A percentile compares a stretch with the other conserved stretches of the same genome.
Conservation (phyloP, 768 basidiomycete genomes). For the Pluteus cervinus region DNA sequence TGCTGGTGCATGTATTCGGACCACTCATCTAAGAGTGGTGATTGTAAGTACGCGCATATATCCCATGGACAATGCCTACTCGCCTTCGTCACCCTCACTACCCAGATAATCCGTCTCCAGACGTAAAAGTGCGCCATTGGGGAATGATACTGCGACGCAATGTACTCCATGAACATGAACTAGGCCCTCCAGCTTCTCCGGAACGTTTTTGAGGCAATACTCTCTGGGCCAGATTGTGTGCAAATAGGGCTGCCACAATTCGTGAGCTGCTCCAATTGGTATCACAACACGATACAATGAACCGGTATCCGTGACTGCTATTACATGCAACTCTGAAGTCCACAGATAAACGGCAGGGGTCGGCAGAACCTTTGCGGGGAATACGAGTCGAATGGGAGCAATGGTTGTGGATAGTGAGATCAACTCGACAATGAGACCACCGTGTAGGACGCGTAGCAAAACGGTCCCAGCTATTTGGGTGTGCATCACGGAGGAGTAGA, state of each 20-base stretch:
- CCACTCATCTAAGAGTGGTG: constrained; percentile 55
- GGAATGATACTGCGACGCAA: constrained; percentile 55
- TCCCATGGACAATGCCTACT: constrained; percentile 19
- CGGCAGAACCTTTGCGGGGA: constrained; percentile 63
- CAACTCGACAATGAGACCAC: constrained; percentile 69
- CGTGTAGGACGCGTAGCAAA: constrained; percentile 69
- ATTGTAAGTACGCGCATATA: no score
- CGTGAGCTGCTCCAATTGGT: constrained; percentile 44
- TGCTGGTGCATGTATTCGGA: constrained; percentile 58
- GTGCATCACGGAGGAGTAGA: constrained; percentile 52
- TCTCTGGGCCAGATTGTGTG: constrained; percentile 59
- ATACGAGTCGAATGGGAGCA: constrained; percentile 69
- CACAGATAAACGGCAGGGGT: constrained; percentile 60
- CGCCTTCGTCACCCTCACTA: constrained; percentile 53
- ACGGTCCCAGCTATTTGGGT: constrained; percentile 56
- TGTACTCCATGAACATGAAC: constrained; percentile 66
- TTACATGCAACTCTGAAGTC: constrained; percentile 58
- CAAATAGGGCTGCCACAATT: constrained; percentile 53
- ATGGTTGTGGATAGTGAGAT: constrained; percentile 62
- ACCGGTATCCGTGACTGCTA: constrained; percentile 60
- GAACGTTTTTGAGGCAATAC: constrained; percentile 52
- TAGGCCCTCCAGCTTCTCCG: constrained; percentile 36
- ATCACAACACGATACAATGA: constrained; percentile 72
- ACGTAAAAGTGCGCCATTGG: constrained; percentile 60
- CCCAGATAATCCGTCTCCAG: constrained; percentile 60